These are phyloP conservation scores for Monosporascus ibericus DNA, from an alignment of 2,329 filamentous ascomycete genomes.

Conservation along the genomic window DNA sequence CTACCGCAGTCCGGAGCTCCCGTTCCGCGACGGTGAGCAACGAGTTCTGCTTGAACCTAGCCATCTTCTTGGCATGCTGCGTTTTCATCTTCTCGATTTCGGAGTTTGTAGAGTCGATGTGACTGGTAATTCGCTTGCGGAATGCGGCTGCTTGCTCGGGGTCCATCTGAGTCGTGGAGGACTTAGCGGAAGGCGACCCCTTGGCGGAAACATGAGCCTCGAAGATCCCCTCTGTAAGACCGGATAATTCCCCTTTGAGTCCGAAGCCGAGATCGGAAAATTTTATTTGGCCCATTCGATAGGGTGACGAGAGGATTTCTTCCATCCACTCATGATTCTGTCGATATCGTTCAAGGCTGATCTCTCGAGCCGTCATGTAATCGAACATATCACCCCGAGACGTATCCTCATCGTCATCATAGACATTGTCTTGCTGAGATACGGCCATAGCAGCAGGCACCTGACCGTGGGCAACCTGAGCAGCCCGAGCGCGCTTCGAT, in stretches of 20 bases:
- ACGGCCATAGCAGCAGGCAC: slow-evolving; percentile 31
- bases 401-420: slow-evolving; percentile 88
- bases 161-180: slow-evolving; percentile 63
- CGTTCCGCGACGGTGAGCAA: slow-evolving; percentile 69
- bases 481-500: slow-evolving; percentile 47
- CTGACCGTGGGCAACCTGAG: slow-evolving; percentile 32
- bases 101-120: slow-evolving; percentile 64
- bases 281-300: slow-evolving; percentile 76
- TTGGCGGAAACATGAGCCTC: slow-evolving; percentile 54
- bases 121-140: slow-evolving; percentile 66
- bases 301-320: slow-evolving; percentile 87
- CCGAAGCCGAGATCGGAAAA: slow-evolving; percentile 85
- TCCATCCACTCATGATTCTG: slow-evolving; percentile 99
- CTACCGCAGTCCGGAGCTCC: slow-evolving; percentile 61
- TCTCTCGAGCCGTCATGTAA: slow-evolving; percentile 79
- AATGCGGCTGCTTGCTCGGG: slow-evolving; percentile 78
- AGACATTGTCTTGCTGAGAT: slow-evolving; percentile 34
- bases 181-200: slow-evolving; percentile 39
- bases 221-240: slow-evolving; percentile 80
- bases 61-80: slow-evolving; percentile 69
- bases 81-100: slow-evolving; percentile 83
- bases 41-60: slow-evolving; percentile 65
- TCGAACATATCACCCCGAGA: slow-evolving; percentile 86
- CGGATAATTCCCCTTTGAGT: slow-evolving; percentile 72
- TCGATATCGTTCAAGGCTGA: slow-evolving; percentile 79